Conservation (phyloP, 2,329 filamentous ascomycete species). For the Xylariaceae sp. region DNA sequence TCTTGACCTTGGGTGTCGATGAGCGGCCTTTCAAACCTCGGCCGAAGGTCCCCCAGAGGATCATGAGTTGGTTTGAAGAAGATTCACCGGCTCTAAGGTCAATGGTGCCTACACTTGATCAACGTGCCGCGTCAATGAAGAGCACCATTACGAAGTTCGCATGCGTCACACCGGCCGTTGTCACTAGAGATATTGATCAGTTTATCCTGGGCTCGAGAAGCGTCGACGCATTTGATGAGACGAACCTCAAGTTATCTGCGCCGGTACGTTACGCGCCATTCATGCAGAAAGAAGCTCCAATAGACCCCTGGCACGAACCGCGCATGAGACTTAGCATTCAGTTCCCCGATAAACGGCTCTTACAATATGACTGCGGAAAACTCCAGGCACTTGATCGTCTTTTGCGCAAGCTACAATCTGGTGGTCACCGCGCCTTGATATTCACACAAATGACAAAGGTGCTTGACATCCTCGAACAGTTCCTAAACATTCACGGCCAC, state of each 20-base stretch:
- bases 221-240: conserved; percentile 58
- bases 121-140: conserved; percentile 73
- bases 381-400: conserved; percentile 87
- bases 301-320: conserved; percentile 90
- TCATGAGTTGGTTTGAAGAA: conserved; percentile 76
- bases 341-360: conserved; percentile 92
- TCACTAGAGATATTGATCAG: conserved; percentile 75
- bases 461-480: conserved; percentile 94
- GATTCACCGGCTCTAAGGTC: conserved; percentile 65
- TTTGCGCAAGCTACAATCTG: conserved; percentile 82
- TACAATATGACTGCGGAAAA: conserved; percentile 98
- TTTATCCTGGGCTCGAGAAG: conserved; percentile 66
- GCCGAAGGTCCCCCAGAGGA: conserved; percentile 62
- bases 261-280: conserved; percentile 59
- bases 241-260: conserved; percentile 59
- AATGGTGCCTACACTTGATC: conserved; percentile 74
- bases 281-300: conserved; percentile 56
- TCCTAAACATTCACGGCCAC: conserved; percentile 96
- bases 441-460: conserved; percentile 99
- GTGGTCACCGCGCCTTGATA: conserved; percentile 91
- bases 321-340: conserved; percentile 93
- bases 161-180: conserved; percentile 86
- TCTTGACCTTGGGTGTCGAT: conserved; percentile 67
- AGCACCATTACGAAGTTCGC: conserved; percentile 83
- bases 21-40: conserved; percentile 61